phyloP scores from a whole-genome alignment of 345 rosid genomes.

The Eucalyptus regnans region DNA sequence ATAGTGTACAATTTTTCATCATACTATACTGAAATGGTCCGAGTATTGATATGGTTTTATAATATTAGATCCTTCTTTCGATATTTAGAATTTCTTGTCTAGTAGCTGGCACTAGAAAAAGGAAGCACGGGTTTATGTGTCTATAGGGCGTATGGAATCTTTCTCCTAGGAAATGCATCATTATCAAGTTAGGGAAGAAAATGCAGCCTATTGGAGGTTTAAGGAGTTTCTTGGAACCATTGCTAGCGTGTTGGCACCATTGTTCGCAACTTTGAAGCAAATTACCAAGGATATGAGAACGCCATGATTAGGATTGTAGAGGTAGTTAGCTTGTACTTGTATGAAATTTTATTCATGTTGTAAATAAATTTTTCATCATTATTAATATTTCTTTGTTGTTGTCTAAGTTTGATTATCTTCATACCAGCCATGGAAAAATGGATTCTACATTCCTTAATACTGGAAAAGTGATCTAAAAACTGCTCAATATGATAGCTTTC shows the following conservation, averaged over 20 bases:
- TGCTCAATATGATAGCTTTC: neutral
- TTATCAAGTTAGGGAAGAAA: too few species aligned
- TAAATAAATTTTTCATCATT: neutral
- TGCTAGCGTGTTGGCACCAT: too few species aligned
- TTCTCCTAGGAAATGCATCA: too few species aligned
- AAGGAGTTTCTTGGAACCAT: too few species aligned
- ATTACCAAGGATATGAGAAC: neutral
- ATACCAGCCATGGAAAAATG: neutral
- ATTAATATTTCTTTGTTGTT: neutral
- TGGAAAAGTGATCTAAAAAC: neutral
- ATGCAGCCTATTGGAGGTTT: too few species aligned
- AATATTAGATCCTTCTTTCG: too few species aligned
- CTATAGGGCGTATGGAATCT: too few species aligned
- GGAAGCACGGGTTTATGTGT: too few species aligned
- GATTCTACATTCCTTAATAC: neutral
- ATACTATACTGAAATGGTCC: too few species aligned
- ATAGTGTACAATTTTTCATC: too few species aligned
- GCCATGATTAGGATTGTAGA: neutral
- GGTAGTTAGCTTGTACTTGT: neutral
- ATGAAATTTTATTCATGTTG: neutral
- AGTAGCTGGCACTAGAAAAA: neutral
- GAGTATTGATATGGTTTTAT: too few species aligned
- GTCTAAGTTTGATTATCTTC: neutral
- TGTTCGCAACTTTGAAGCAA: neutral
- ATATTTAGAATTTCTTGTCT: too few species aligned